These are phyloP conservation scores for Ophiocordyceps sinensis DNA, from an alignment of 2,329 filamentous ascomycete genomes.

Conservation along the genomic window DNA sequence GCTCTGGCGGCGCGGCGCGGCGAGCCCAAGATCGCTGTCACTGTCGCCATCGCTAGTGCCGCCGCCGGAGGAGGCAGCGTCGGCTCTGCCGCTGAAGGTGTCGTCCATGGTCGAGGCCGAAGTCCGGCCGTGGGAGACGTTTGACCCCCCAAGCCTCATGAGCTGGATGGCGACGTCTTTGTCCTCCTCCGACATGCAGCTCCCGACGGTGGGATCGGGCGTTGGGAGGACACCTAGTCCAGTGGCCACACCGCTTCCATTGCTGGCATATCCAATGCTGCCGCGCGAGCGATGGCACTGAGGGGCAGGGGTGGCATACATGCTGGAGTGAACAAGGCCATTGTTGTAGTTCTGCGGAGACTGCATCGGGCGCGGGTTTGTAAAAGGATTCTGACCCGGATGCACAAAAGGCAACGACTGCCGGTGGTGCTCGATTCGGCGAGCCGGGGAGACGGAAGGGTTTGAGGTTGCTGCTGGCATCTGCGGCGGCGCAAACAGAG, in stretches of 20 bases:
- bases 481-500: conserved; percentile 85
- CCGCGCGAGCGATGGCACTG: conserved; percentile 53
- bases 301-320: conserved; percentile 48
- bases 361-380: conserved; percentile 61
- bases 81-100: conserved; percentile 79
- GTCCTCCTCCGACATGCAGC: conserved; percentile 89
- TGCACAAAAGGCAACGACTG: conserved; percentile 61
- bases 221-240: conserved; percentile 59
- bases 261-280: conserved; percentile 40
- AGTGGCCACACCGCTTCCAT: conserved; percentile 18
- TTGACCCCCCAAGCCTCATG: conserved; percentile 90
- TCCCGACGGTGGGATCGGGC: conserved; percentile 91
- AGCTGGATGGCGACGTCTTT: conserved; percentile 91
- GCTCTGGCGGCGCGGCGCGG: conserved; percentile 44
- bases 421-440: conserved; percentile 60
- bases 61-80: conserved; percentile 70
- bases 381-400: conserved; percentile 65
- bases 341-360: conserved; percentile 66
- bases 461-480: conserved; percentile 92
- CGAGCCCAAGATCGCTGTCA: conserved; percentile 47
- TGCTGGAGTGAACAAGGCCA: conserved; percentile 28
- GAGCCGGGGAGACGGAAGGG: conserved; percentile 86
- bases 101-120: conserved; percentile 90
- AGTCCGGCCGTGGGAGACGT: conserved; percentile 82
- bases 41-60: conserved; percentile 68